Evolutionary conservation across 2,329 filamentous ascomycete genomes (phyloP).

Genomic region (Sporothrix brasiliensis): DNA sequence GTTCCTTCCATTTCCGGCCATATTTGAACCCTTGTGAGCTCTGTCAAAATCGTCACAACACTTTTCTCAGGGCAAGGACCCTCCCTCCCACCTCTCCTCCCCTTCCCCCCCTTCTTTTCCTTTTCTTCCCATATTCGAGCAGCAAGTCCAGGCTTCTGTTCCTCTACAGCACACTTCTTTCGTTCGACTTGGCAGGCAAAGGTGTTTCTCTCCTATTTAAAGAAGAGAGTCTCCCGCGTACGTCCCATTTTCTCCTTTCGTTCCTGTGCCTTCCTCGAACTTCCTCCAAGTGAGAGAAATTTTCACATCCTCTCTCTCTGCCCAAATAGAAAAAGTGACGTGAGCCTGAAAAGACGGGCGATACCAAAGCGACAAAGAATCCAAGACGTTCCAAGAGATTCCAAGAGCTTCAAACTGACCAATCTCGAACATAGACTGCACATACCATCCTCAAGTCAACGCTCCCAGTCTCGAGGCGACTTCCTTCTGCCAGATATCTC

Average conservation of each 20-base stretch:
- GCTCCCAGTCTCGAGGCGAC: slow-evolving; percentile 19
- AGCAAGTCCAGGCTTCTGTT: background rate
- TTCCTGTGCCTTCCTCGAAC: background rate
- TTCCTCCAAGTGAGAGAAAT: background rate
- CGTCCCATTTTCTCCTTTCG: background rate
- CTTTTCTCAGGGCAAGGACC: background rate
- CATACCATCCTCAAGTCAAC: background rate
- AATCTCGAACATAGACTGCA: slow-evolving; percentile 19
- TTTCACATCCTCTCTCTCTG: background rate
- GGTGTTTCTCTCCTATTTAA: background rate
- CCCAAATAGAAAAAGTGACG: background rate
- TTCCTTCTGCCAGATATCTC: slow-evolving; percentile 37
- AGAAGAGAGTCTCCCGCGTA: background rate
- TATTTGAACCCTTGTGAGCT: background rate
- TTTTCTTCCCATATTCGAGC: background rate
- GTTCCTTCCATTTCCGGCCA: slow-evolving; percentile 24
- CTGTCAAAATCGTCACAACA: background rate
- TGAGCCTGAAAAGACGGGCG: background rate
- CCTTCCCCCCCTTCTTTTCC: background rate
- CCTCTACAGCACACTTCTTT: background rate
- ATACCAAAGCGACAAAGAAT: background rate
- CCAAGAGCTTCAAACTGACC: background rate
- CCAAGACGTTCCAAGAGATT: no score
- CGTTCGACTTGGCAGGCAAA: background rate
- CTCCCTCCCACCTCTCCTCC: background rate